These are phyloP conservation scores for Candida dubliniensis DNA, from an alignment of 1,139 yeast genomes.

Conservation along the genomic window DNA sequence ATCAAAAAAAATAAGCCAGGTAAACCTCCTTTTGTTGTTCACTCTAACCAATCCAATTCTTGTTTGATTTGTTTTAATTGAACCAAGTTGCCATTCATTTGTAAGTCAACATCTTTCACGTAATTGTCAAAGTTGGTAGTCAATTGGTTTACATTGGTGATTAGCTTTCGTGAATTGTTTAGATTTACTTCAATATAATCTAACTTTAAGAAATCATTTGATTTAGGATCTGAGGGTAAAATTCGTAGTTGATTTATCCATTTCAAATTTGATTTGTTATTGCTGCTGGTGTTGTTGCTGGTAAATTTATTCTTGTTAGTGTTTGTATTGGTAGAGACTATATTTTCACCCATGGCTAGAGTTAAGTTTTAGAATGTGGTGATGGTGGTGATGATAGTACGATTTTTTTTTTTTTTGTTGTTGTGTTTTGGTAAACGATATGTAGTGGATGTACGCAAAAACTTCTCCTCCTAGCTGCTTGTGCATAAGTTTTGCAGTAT, in stretches of 20 bases:
- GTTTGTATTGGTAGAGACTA: background rate
- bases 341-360: background rate
- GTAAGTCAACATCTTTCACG: conserved; percentile 20
- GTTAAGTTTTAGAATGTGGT: too few species aligned
- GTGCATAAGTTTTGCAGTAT: too few species aligned
- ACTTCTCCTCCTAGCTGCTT: too few species aligned
- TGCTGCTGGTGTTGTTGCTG: background rate
- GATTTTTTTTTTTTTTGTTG: too few species aligned
- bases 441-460: too few species aligned
- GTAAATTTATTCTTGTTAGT: too few species aligned
- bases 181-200: conserved; percentile 48
- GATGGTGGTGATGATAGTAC: too few species aligned
- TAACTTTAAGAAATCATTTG: conserved; percentile 40
- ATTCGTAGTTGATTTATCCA: conserved; percentile 40
- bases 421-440: too few species aligned
- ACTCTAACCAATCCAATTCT: conserved; percentile 32
- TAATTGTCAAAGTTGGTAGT: conserved; percentile 22
- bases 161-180: conserved; percentile 44
- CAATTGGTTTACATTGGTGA: conserved; percentile 30
- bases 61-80: conserved; percentile 26
- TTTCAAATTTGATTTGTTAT: conserved; percentile 11
- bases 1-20: background rate
- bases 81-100: conserved; percentile 29
- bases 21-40: background rate
- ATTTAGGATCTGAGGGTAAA: conserved; percentile 38